Conservation (phyloP, 164 flowering plant genomes). For the Vitis cinerea region DNA sequence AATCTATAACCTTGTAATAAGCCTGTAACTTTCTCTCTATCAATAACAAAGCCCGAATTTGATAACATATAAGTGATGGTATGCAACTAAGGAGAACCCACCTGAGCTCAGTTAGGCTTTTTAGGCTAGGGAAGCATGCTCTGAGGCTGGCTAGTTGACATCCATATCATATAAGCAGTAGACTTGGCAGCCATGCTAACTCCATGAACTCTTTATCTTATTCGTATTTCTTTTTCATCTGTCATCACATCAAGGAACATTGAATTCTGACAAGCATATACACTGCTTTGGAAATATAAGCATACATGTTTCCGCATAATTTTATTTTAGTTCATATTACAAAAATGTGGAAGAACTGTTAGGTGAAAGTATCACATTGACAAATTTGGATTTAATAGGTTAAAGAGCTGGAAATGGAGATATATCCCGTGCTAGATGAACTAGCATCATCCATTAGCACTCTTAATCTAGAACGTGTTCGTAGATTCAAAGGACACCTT, state of each 20-base stretch:
- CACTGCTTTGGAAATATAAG: background rate
- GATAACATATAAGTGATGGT: too few relatives aligned
- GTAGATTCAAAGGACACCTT: slow-evolving; percentile 90
- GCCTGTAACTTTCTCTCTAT: too few relatives aligned
- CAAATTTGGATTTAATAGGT: slow-evolving; percentile 41
- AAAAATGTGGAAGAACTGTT: background rate
- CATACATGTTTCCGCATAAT: background rate
- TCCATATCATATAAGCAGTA: too few relatives aligned
- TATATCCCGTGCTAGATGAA: slow-evolving; percentile 90
- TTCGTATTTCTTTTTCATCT: too few relatives aligned
- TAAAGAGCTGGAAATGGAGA: slow-evolving; percentile 77
- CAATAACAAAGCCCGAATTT: too few relatives aligned
- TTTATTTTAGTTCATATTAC: background rate
- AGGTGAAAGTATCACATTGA: background rate
- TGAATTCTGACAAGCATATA: background rate
- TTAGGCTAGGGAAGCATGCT: too few relatives aligned
- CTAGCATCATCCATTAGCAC: slow-evolving; percentile 82
- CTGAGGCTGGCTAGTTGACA: too few relatives aligned
- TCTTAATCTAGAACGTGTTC: slow-evolving; percentile 84
- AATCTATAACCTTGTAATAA: too few relatives aligned
- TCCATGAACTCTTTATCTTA: too few relatives aligned
- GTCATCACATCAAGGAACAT: background rate
- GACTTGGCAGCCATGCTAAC: too few relatives aligned
- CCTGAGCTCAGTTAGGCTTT: too few relatives aligned
- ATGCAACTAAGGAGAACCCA: too few relatives aligned